Percentiles rank a stretch among this genome's conserved stretches.
These are phyloP conservation scores for Bothriochloa decipiens DNA, from an alignment of 176 grass and related monocot genomes.

Conservation along the genomic window DNA sequence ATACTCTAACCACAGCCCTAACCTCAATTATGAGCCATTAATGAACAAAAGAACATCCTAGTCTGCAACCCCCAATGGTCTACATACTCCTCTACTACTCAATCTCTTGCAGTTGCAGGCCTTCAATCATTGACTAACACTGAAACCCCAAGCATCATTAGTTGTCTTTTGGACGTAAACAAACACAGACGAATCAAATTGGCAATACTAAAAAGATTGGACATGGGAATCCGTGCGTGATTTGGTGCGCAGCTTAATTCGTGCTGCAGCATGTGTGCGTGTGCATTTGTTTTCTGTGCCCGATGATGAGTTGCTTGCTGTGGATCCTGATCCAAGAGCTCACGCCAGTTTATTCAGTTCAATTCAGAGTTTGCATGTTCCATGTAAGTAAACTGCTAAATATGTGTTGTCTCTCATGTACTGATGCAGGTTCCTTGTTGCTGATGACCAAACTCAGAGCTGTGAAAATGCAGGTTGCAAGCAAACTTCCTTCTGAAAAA, in stretches of 20 bases:
- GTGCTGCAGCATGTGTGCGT: slow-evolving; percentile 51
- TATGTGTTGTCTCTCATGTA: slow-evolving; percentile 16
- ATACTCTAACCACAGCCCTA: slow-evolving; percentile 38
- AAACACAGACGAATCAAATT: slow-evolving; percentile 43
- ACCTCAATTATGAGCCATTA: slow-evolving; percentile 54
- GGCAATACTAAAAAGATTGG: neutral
- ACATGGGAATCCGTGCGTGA: slow-evolving; percentile 44
- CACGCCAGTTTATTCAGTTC: slow-evolving; percentile 38
- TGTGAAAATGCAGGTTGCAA: neutral
- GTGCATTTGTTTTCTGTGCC: slow-evolving; percentile 44
- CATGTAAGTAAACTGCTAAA: slow-evolving; percentile 44
- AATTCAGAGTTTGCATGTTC: slow-evolving; percentile 40
- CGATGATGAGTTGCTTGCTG: slow-evolving; percentile 33
- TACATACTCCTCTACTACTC: slow-evolving; percentile 1
- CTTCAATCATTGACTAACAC: slow-evolving; percentile 59
- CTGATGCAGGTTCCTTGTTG: slow-evolving; percentile 29
- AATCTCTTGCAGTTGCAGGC: slow-evolving; percentile 26
- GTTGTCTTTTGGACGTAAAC: slow-evolving; percentile 53
- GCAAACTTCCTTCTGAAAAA: neutral
- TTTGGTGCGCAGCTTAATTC: slow-evolving; percentile 53
- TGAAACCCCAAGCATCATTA: slow-evolving; percentile 44
- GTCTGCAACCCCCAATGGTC: slow-evolving; percentile 41
- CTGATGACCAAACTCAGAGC: neutral
- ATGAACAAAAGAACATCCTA: slow-evolving; percentile 49
- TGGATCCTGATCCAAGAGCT: slow-evolving; percentile 54